phyloP scores from a whole-genome alignment of 768 basidiomycete genomes.

The Pleurotus giganteus region DNA sequence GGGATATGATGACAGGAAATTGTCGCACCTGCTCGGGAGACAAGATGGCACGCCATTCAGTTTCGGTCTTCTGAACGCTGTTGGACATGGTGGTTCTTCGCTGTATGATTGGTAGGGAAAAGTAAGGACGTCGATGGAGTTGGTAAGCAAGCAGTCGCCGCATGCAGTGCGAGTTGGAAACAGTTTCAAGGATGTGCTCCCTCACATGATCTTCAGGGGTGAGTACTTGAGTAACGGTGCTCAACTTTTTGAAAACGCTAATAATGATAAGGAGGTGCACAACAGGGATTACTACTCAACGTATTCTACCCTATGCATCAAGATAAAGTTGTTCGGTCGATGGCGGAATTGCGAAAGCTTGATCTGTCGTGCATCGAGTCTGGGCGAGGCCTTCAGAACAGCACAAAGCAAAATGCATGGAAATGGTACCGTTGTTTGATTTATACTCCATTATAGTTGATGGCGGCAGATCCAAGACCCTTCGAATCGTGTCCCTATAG shows the following conservation, averaged over 20 bases:
- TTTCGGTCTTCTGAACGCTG: slow-evolving; percentile 52
- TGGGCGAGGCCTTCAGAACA: slow-evolving; percentile 25
- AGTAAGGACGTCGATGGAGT: not conserved
- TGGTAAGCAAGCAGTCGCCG: not conserved
- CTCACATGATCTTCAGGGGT: too few species aligned
- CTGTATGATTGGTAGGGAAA: not conserved
- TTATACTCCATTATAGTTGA: slow-evolving; percentile 93
- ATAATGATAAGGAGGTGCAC: too few species aligned
- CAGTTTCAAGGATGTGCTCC: too few species aligned
- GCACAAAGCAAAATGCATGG: not conserved
- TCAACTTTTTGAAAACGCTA: too few species aligned
- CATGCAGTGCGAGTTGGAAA: too few species aligned
- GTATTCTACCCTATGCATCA: not conserved
- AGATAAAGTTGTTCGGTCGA: slow-evolving; percentile 41
- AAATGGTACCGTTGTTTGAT: slow-evolving; percentile 70
- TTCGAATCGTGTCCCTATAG: slow-evolving; percentile 74
- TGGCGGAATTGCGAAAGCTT: slow-evolving; percentile 71
- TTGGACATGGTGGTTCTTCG: slow-evolving; percentile 35
- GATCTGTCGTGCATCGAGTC: slow-evolving; percentile 90
- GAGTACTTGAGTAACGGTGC: too few species aligned
- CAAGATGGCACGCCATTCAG: slow-evolving; percentile 83
- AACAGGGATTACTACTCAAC: too few species aligned
- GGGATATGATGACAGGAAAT: not conserved
- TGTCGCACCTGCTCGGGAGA: slow-evolving; percentile 73
- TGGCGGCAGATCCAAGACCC: slow-evolving; percentile 71